Conservation (phyloP, 768 basidiomycete species). For the Kwoniella newhampshirensis region DNA sequence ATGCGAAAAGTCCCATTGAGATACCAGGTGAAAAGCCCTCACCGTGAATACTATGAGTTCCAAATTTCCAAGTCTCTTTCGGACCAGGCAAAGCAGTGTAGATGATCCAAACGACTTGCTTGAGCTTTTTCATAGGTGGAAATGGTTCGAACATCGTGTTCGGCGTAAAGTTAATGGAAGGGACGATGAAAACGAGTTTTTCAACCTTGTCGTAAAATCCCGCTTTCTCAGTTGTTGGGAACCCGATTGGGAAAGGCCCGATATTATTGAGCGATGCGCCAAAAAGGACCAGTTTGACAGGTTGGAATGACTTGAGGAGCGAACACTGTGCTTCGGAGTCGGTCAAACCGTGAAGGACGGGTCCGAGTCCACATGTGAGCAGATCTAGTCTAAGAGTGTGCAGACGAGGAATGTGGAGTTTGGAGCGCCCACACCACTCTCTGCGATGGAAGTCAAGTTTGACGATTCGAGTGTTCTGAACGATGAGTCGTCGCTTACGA, state of each 20-base stretch:
- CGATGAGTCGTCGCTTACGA: no score
- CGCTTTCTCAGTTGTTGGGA: no score
- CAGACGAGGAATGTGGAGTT: no score
- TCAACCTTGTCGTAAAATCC: slow-evolving; percentile 3
- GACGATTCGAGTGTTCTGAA: no score
- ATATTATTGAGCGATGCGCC: background rate
- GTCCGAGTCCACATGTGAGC: no score
- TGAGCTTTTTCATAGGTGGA: slow-evolving; percentile 1
- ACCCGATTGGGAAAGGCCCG: background rate
- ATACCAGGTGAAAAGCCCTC: background rate
- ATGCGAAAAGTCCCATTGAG: background rate
- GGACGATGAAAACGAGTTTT: background rate
- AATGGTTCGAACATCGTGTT: background rate
- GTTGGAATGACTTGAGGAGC: background rate
- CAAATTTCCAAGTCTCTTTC: background rate
- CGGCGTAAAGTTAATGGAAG: background rate
- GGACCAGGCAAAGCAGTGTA: background rate
- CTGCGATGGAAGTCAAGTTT: no score
- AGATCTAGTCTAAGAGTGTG: no score
- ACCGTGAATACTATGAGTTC: background rate
- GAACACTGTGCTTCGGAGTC: background rate
- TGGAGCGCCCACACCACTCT: no score
- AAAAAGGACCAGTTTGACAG: background rate
- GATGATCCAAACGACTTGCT: background rate
- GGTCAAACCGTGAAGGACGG: background rate